A percentile compares a stretch with the other conserved stretches of the same genome.
Conservation (phyloP, 2,329 filamentous ascomycete genomes). For the Colletotrichum godetiae region DNA sequence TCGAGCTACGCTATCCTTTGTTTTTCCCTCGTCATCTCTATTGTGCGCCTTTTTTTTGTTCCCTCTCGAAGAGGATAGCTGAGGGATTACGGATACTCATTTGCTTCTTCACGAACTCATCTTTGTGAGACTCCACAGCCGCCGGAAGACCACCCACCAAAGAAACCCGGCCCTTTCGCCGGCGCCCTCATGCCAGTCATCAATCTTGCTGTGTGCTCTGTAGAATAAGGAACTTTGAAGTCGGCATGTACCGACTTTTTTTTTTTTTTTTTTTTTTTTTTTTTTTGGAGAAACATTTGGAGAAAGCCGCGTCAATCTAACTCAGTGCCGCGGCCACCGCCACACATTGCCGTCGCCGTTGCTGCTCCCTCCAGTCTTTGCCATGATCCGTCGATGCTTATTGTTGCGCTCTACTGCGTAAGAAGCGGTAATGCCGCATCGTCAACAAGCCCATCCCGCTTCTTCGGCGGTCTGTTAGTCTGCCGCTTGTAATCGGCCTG, state of each 20-base stretch:
- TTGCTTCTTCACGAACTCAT: neutral
- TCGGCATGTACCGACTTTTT: no score
- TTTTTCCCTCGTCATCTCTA: neutral
- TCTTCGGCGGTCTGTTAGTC: neutral
- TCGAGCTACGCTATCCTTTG: neutral
- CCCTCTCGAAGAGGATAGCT: no score
- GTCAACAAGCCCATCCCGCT: conserved; percentile 1
- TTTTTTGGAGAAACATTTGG: no score
- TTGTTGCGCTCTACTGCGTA: no score
- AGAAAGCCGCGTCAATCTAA: no score
- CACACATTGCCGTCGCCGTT: no score
- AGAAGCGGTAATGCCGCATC: neutral
- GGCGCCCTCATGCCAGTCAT: neutral
- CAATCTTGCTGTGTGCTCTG: no score
- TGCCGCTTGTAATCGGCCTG: neutral
- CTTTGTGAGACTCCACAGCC: conserved; percentile 3
- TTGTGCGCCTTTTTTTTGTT: conserved; percentile 12
- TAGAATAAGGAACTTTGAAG: no score
- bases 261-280: no score
- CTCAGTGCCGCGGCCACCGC: no score
- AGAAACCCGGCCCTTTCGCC: neutral
- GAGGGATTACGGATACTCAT: no score
- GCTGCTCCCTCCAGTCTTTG: no score
- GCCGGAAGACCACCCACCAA: neutral
- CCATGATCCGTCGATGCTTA: neutral